Evolutionary conservation across 805 yeast genomes (phyloP).

Genomic region (Suhomyces prunicola): DNA sequence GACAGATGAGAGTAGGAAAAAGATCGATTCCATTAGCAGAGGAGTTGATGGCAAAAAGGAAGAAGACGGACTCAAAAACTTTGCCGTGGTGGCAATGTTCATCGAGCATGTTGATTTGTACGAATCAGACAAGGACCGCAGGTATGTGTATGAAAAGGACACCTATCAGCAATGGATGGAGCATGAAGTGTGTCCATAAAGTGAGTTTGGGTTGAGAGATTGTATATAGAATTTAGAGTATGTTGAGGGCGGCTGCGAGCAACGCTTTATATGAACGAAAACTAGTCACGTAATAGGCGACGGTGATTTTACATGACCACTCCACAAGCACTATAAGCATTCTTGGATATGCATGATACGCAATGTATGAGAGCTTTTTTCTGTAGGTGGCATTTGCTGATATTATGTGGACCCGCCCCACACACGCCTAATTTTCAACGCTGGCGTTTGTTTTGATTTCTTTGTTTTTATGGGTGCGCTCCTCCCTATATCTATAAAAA

Average conservation of each 20-base stretch:
- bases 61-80: slow-evolving; percentile 61
- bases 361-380: not conserved
- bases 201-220: not conserved
- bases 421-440: not conserved
- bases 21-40: slow-evolving; percentile 67
- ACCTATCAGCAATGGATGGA: slow-evolving; percentile 69
- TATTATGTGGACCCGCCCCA: slow-evolving; percentile 1
- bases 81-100: slow-evolving; percentile 65
- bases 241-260: not conserved
- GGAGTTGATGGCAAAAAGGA: slow-evolving; percentile 81
- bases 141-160: slow-evolving; percentile 53
- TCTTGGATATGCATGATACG: not conserved
- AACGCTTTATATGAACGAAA: not conserved
- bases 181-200: slow-evolving; percentile 71
- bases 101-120: slow-evolving; percentile 69
- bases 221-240: not conserved
- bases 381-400: not conserved
- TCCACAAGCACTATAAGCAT: not conserved
- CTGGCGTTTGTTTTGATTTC: slow-evolving; percentile 5
- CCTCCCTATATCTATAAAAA: not conserved
- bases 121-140: slow-evolving; percentile 55
- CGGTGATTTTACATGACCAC: not conserved
- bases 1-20: slow-evolving; percentile 50
- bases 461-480: slow-evolving; percentile 5
- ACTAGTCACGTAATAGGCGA: not conserved